These are phyloP conservation scores for Echites panduratus DNA, from an alignment of 257 asterid species.

Conservation along the genomic window DNA sequence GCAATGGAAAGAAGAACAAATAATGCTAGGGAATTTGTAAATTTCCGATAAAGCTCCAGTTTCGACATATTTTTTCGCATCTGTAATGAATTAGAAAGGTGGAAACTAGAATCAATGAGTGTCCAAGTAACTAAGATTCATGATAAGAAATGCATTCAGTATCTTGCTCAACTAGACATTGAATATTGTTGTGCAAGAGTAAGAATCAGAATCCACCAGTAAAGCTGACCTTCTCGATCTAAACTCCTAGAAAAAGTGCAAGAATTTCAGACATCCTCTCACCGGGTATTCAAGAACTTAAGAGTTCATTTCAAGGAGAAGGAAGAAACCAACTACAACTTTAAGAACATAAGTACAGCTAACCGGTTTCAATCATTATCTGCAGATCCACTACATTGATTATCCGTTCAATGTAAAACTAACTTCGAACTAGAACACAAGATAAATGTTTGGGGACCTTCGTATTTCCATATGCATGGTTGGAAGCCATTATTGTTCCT, in stretches of 20 bases:
- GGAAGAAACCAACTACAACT: constrained; percentile 3
- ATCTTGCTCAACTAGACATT: background rate
- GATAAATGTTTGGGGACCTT: background rate
- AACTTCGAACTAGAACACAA: background rate
- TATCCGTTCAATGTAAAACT: background rate
- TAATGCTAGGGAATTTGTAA: constrained; percentile 39
- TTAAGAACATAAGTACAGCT: background rate
- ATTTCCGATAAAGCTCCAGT: constrained; percentile 37
- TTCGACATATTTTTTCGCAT: constrained; percentile 30
- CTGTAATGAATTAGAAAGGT: constrained; percentile 11
- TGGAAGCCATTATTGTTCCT: background rate
- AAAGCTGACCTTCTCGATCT: background rate
- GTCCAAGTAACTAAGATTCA: background rate
- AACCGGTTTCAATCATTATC: background rate
- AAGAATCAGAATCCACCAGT: background rate
- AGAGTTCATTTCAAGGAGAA: background rate
- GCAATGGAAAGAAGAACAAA: constrained; percentile 43
- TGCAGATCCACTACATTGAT: background rate
- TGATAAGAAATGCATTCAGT: background rate
- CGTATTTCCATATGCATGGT: background rate
- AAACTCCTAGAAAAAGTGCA: background rate
- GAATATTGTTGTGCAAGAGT: background rate
- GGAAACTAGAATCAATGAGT: background rate
- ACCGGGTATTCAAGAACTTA: background rate
- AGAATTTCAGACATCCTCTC: background rate